Evolutionary conservation across 2,329 filamentous ascomycete genomes (phyloP).

Genomic region (Cordyceps militaris): DNA sequence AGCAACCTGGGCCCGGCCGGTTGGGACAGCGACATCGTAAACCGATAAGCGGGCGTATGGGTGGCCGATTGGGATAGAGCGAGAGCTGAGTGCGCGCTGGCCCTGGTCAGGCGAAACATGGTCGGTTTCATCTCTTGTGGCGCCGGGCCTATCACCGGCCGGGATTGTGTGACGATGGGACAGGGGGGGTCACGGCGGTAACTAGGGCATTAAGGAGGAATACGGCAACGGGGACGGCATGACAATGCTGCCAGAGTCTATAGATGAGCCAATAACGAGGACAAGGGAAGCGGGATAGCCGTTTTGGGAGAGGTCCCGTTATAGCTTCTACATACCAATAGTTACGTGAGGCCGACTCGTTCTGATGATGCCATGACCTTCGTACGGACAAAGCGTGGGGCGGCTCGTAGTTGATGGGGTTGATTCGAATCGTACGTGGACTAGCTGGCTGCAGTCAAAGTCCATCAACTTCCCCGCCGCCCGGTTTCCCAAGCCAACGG

Average conservation of each 20-base stretch:
- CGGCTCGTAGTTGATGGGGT: too few relatives aligned
- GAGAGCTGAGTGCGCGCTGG: not conserved
- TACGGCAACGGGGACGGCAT: not conserved
- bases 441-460: not conserved
- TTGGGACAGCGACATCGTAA: not conserved
- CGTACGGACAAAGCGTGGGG: too few relatives aligned
- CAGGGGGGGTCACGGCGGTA: not conserved
- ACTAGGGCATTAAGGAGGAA: not conserved
- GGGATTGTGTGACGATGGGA: not conserved
- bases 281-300: not conserved
- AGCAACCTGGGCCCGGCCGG: not conserved
- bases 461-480: not conserved
- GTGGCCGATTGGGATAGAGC: not conserved
- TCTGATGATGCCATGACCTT: not conserved
- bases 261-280: too few relatives aligned
- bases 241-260: not conserved
- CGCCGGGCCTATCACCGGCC: conserved; percentile 16
- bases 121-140: conserved; percentile 20
- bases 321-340: not conserved
- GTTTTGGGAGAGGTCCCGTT: not conserved
- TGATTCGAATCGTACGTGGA: too few relatives aligned
- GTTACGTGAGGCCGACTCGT: not conserved
- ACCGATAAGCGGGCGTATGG: not conserved
- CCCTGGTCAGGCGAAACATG: conserved; percentile 19
- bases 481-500: not conserved